phyloP scores from a whole-genome alignment of 768 basidiomycete genomes.

The Tulasnella sp. region DNA sequence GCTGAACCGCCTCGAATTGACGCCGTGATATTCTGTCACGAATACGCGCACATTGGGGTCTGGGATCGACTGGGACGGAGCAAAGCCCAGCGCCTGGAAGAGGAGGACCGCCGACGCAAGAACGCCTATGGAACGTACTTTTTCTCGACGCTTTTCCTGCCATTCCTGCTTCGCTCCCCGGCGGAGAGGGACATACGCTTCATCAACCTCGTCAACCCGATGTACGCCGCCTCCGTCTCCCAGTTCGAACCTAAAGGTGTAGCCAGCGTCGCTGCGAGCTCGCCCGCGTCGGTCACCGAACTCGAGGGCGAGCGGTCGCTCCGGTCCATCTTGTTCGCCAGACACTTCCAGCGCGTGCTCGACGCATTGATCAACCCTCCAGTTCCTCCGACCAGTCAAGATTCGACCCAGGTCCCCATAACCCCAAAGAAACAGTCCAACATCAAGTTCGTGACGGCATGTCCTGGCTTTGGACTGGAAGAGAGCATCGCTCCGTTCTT shows the following conservation, averaged over 20 bases:
- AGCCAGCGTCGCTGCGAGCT: conserved; percentile 31
- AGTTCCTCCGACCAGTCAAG: conserved; percentile 44
- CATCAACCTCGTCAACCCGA: conserved; percentile 79
- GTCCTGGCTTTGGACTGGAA: conserved; percentile 67
- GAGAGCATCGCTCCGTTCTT: conserved; percentile 58
- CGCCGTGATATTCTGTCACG: conserved; percentile 72
- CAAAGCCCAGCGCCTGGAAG: background rate
- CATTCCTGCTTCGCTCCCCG: conserved; percentile 73
- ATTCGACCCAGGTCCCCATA: conserved; percentile 30
- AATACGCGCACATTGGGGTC: conserved; percentile 62
- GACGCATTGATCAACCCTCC: conserved; percentile 69
- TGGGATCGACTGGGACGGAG: conserved; percentile 36
- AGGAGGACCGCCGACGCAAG: conserved; percentile 38
- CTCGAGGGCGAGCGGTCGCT: conserved; percentile 62
- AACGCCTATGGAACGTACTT: conserved; percentile 68
- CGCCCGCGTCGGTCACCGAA: conserved; percentile 28
- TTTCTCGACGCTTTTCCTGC: conserved; percentile 72
- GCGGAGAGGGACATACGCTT: conserved; percentile 89
- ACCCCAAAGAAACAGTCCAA: conserved; percentile 52
- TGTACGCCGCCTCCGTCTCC: conserved; percentile 75
- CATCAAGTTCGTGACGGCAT: conserved; percentile 67
- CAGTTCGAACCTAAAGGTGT: conserved; percentile 38
- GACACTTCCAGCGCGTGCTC: conserved; percentile 78
- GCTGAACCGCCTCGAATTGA: conserved; percentile 61
- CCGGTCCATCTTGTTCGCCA: conserved; percentile 54